Evolutionary conservation across 2,329 filamentous ascomycete genomes (phyloP).

Genomic region (Calonectria ilicicola): DNA sequence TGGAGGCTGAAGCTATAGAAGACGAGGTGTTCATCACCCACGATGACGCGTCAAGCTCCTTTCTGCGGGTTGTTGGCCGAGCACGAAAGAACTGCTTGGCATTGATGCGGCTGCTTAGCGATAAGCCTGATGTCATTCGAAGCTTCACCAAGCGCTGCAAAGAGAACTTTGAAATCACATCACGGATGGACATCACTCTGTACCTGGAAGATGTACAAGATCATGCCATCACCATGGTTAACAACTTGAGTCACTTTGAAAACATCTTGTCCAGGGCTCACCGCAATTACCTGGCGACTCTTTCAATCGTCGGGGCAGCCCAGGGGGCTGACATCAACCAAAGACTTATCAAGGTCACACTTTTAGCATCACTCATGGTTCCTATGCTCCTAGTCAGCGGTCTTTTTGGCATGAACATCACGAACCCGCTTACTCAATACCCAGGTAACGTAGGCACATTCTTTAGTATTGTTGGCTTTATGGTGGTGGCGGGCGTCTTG

Average conservation of each 20-base stretch:
- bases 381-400: constrained; percentile 93
- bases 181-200: constrained; percentile 94
- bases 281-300: constrained; percentile 94
- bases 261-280: constrained; percentile 96
- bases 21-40: constrained; percentile 95
- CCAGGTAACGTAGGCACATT: constrained; percentile 67
- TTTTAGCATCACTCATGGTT: constrained; percentile 92
- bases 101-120: constrained; percentile 90
- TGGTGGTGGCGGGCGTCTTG: constrained; percentile 64
- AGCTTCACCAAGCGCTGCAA: constrained; percentile 99
- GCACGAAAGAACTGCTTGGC: constrained; percentile 96
- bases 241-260: constrained; percentile 93
- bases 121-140: constrained; percentile 96
- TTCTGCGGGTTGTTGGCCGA: constrained; percentile 88
- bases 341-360: constrained; percentile 93
- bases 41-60: constrained; percentile 87
- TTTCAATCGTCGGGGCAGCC: constrained; percentile 90
- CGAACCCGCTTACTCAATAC: constrained; percentile 71
- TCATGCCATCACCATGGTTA: constrained; percentile 99
- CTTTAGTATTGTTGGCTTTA: constrained; percentile 61
- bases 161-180: constrained; percentile 94
- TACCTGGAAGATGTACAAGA: constrained; percentile 99
- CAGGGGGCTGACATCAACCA: constrained; percentile 91
- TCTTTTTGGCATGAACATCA: constrained; percentile 89
- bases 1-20: constrained; percentile 92